phyloP scores from a whole-genome alignment of 2,329 filamentous ascomycete species.

The Phaeoacremonium minimum region DNA sequence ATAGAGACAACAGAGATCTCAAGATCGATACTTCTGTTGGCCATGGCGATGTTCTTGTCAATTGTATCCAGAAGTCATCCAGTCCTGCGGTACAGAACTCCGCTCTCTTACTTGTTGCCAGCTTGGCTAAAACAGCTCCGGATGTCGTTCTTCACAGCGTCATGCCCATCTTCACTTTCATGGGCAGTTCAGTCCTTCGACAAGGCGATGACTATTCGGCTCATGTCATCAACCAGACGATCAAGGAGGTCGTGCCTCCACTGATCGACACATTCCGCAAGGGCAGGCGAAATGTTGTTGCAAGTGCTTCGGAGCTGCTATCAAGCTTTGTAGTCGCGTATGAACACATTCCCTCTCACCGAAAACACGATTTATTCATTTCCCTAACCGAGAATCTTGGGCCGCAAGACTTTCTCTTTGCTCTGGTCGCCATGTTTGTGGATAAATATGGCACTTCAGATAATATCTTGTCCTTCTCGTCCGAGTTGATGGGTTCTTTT shows the following conservation, averaged over 20 bases:
- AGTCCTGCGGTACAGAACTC: constrained; percentile 93
- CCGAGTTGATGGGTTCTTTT: constrained; percentile 70
- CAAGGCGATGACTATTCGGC: constrained; percentile 97
- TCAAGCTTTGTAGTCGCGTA: constrained; percentile 95
- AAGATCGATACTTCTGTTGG: constrained; percentile 75
- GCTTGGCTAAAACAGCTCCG: constrained; percentile 80
- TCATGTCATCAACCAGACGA: constrained; percentile 91
- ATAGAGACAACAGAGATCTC: constrained; percentile 56
- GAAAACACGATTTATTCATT: constrained; percentile 76
- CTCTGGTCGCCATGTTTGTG: constrained; percentile 82
- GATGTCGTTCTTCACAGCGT: constrained; percentile 93
- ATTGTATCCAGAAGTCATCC: constrained; percentile 86
- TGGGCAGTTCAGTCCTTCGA: constrained; percentile 84
- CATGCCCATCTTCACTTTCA: constrained; percentile 99
- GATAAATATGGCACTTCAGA: constrained; percentile 81
- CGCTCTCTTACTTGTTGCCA: constrained; percentile 82
- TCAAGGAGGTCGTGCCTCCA: constrained; percentile 89
- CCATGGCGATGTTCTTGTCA: constrained; percentile 85
- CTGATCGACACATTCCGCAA: constrained; percentile 80
- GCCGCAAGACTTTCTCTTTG: constrained; percentile 80
- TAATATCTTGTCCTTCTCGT: constrained; percentile 69
- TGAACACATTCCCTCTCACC: constrained; percentile 88
- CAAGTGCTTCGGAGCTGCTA: constrained; percentile 83
- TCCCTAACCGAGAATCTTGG: constrained; percentile 83
- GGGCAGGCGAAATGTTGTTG: constrained; percentile 72